Evolutionary conservation across 2,329 filamentous ascomycete genomes (phyloP).

Genomic region (Scedosporium boydii): DNA sequence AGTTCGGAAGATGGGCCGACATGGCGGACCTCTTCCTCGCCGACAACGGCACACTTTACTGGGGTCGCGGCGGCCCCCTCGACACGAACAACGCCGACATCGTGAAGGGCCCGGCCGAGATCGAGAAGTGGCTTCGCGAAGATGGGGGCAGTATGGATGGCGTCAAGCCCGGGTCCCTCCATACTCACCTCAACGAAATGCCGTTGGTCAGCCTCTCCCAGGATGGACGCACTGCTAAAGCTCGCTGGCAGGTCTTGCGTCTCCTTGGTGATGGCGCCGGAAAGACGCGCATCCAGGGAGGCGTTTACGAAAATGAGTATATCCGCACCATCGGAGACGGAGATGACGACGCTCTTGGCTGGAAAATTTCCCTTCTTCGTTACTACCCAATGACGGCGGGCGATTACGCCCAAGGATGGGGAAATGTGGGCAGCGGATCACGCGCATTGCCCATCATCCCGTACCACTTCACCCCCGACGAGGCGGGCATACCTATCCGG

Average conservation of each 20-base stretch:
- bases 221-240: not conserved
- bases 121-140: not conserved
- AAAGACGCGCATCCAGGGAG: not conserved
- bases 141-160: slow-evolving; percentile 3
- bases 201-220: slow-evolving; percentile 1
- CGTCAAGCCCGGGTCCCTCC: not conserved
- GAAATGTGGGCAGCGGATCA: not conserved
- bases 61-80: not conserved
- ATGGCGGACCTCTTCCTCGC: slow-evolving; percentile 1
- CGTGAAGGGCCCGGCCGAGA: not conserved
- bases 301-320: slow-evolving; percentile 4
- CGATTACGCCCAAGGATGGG: not conserved
- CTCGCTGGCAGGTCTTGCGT: slow-evolving; percentile 1
- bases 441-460: not conserved
- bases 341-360: not conserved
- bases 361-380: not conserved
- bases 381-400: not conserved
- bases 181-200: slow-evolving; percentile 1
- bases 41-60: not conserved
- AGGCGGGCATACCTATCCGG: not conserved
- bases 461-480: slow-evolving; percentile 3
- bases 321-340: not conserved
- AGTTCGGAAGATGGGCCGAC: slow-evolving; percentile 1
- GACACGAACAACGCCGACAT: not conserved
- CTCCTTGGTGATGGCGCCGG: slow-evolving; percentile 3